phyloP scores from a whole-genome alignment of 208 protist genomes.

The Trypanosoma cruzi region DNA sequence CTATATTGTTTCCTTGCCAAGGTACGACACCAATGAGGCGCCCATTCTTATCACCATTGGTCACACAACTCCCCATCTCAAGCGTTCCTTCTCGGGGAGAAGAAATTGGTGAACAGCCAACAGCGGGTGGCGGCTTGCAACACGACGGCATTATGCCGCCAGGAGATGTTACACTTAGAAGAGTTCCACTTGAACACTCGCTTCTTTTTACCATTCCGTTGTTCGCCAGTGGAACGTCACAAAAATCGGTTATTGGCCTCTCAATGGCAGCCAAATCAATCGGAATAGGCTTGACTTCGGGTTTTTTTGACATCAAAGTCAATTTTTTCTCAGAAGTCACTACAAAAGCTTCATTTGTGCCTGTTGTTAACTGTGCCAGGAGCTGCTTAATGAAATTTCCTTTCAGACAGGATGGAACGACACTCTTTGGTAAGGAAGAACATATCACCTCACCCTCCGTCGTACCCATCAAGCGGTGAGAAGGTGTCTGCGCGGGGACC shows the following conservation, averaged over 20 bases:
- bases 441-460: neutral
- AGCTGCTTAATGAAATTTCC: neutral
- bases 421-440: neutral
- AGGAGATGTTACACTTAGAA: neutral
- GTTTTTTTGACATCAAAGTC: neutral
- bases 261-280: neutral
- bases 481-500: neutral
- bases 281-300: neutral
- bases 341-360: neutral
- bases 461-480: neutral
- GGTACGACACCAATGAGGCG: neutral
- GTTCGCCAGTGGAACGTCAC: neutral
- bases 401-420: neutral
- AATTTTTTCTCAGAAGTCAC: neutral
- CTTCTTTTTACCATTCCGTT: neutral
- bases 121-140: slow-evolving; percentile 2
- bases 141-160: neutral
- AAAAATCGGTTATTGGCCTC: neutral
- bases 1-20: neutral
- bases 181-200: neutral
- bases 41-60: neutral
- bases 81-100: neutral
- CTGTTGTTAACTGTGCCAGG: slow-evolving; percentile 1
- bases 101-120: slow-evolving; percentile 4
- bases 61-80: neutral